A percentile compares a stretch with the other conserved stretches of the same genome.
Conservation (phyloP, 768 basidiomycete genomes). For the Amanita rimosa region DNA sequence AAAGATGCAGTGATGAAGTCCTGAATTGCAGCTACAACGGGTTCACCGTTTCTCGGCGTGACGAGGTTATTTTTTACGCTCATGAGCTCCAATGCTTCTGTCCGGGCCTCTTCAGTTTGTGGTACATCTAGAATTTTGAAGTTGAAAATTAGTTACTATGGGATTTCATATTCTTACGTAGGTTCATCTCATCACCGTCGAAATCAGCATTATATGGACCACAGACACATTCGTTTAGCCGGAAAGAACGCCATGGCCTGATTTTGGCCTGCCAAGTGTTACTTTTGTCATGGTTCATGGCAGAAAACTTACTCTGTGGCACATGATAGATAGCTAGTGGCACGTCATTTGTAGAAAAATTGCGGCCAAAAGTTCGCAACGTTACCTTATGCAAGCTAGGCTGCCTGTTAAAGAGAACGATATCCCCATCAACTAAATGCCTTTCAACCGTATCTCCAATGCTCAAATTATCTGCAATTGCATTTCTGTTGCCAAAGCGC, state of each 20-base stretch:
- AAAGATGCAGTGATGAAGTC: slow-evolving; percentile 99
- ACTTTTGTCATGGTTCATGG: neutral
- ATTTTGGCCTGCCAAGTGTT: slow-evolving; percentile 55
- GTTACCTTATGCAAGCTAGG: slow-evolving; percentile 90
- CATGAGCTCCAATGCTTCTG: slow-evolving; percentile 96
- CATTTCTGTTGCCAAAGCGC: slow-evolving; percentile 72
- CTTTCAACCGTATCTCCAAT: slow-evolving; percentile 92
- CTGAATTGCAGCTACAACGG: slow-evolving; percentile 98
- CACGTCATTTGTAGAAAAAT: neutral
- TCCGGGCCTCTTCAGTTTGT: slow-evolving; percentile 96
- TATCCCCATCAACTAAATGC: slow-evolving; percentile 90
- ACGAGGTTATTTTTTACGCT: slow-evolving; percentile 94
- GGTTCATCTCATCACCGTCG: slow-evolving; percentile 99
- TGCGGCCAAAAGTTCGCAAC: neutral
- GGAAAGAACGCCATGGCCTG: slow-evolving; percentile 94
- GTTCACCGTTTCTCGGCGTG: slow-evolving; percentile 96
- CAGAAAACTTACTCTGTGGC: slow-evolving; percentile 59
- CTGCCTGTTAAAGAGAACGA: slow-evolving; percentile 97
- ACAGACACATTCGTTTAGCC: slow-evolving; percentile 98
- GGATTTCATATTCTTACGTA: slow-evolving; percentile 48
- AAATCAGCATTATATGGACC: slow-evolving; percentile 99
- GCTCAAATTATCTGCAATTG: slow-evolving; percentile 71
- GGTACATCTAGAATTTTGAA: slow-evolving; percentile 64
- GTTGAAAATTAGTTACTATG: slow-evolving; percentile 3
- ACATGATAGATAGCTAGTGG: slow-evolving; percentile 89